Evolutionary conservation across 2,329 filamentous ascomycete species (phyloP).

Genomic region (Paecilomyces sp.): DNA sequence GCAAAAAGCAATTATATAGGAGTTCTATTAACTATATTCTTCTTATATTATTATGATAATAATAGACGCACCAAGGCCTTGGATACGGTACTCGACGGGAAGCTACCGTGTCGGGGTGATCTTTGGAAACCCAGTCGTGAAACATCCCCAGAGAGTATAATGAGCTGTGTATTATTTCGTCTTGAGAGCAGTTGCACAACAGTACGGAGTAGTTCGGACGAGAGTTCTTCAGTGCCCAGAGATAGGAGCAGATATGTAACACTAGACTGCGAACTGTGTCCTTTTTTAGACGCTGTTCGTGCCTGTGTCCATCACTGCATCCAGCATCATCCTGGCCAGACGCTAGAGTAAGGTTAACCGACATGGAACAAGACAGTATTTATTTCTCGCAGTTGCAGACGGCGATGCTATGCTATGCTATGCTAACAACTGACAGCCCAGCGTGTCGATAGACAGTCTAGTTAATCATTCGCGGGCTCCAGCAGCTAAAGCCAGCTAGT

Average conservation of each 20-base stretch:
- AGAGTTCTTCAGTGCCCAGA: too few relatives aligned
- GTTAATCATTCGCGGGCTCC: background rate
- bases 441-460: background rate
- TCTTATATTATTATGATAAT: too few relatives aligned
- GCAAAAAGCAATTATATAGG: background rate
- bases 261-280: too few relatives aligned
- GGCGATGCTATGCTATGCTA: too few relatives aligned
- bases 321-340: background rate
- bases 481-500: background rate
- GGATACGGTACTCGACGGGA: background rate
- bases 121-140: background rate
- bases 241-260: too few relatives aligned
- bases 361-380: background rate
- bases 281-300: too few relatives aligned
- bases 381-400: too few relatives aligned
- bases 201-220: too few relatives aligned
- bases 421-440: background rate
- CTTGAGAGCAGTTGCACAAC: too few relatives aligned
- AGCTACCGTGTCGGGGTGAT: background rate
- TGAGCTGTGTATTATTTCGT: background rate
- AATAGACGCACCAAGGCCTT: background rate
- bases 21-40: too few relatives aligned
- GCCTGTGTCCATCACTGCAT: background rate
- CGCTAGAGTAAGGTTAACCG: background rate
- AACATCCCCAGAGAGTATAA: background rate